These are phyloP conservation scores for Helminthosporium solani DNA, from an alignment of 2,329 filamentous ascomycete genomes.

Conservation along the genomic window DNA sequence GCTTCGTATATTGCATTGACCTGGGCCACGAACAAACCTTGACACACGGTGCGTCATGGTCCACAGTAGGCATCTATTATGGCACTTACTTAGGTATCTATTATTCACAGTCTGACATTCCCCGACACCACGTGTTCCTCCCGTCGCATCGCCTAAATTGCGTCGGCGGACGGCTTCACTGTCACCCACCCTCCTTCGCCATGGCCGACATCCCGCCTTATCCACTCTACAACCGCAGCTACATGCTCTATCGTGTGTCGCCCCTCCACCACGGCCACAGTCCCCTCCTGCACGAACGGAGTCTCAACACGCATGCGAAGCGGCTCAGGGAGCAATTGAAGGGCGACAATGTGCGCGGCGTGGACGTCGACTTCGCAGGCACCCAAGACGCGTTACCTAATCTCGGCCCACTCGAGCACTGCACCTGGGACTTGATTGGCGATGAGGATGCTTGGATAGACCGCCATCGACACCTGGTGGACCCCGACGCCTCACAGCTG, in stretches of 20 bases:
- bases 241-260: slow-evolving; percentile 55
- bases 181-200: slow-evolving; percentile 2
- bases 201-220: slow-evolving; percentile 43
- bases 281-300: slow-evolving; percentile 37
- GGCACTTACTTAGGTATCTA: too few relatives aligned
- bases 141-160: neutral
- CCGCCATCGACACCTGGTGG: slow-evolving; percentile 35
- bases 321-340: slow-evolving; percentile 52
- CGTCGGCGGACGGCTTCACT: neutral
- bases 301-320: slow-evolving; percentile 49
- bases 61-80: too few relatives aligned
- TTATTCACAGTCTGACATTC: too few relatives aligned
- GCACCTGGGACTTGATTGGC: slow-evolving; percentile 48
- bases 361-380: slow-evolving; percentile 44
- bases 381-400: slow-evolving; percentile 45
- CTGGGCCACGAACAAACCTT: too few relatives aligned
- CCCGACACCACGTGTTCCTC: too few relatives aligned
- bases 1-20: too few relatives aligned
- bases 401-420: slow-evolving; percentile 51
- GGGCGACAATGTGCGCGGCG: slow-evolving; percentile 50
- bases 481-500: slow-evolving; percentile 34
- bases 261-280: slow-evolving; percentile 52
- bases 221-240: slow-evolving; percentile 55
- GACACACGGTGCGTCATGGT: neutral
- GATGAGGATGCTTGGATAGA: slow-evolving; percentile 45